phyloP scores from a whole-genome alignment of 2,329 filamentous ascomycete species.

The Lasiodiplodia gonubiensis region DNA sequence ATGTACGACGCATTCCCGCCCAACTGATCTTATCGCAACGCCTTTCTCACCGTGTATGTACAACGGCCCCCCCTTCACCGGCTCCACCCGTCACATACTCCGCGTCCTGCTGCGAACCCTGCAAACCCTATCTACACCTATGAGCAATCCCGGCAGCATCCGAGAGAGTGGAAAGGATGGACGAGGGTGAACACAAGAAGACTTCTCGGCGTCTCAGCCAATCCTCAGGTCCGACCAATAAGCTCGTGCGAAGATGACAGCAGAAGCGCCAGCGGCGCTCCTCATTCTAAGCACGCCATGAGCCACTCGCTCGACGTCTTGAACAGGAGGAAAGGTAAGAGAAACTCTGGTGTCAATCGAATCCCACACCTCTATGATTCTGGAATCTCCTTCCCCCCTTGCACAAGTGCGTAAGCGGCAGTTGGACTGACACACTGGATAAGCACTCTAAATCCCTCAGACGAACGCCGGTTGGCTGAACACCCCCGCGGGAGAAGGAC shows the following conservation, averaged over 20 bases:
- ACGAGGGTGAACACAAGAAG: background rate
- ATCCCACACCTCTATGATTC: constrained; percentile 4
- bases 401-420: constrained; percentile 12
- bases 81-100: background rate
- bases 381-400: background rate
- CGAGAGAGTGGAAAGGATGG: background rate
- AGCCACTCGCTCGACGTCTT: constrained; percentile 3
- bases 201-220: constrained; percentile 9
- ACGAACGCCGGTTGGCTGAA: background rate
- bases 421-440: background rate
- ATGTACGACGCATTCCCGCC: background rate
- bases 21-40: background rate
- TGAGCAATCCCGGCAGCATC: background rate
- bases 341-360: background rate
- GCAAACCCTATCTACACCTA: constrained; percentile 6
- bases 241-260: background rate
- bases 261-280: background rate
- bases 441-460: background rate
- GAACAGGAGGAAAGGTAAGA: background rate
- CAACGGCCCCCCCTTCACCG: background rate
- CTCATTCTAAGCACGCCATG: background rate
- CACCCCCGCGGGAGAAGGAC: background rate
- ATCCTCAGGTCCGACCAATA: constrained; percentile 1
- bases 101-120: background rate
- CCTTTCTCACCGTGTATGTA: background rate